phyloP scores from a whole-genome alignment of 805 yeast species.

The Tetrapisispora namnaoensis region DNA sequence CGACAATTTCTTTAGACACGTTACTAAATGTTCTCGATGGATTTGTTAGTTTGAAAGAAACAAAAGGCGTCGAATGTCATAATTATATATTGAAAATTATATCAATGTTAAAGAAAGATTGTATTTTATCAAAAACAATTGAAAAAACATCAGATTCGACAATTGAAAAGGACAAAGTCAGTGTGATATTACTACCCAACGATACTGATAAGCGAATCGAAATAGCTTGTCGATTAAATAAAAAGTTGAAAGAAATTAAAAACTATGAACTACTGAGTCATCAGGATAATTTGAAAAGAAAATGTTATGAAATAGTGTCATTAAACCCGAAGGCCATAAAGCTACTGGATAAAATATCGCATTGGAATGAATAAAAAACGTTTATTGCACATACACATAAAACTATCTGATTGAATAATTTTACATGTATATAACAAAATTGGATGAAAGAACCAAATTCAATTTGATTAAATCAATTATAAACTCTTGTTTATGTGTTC shows the following conservation, averaged over 20 bases:
- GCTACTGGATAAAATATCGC: conserved; percentile 10
- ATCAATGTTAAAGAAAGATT: conserved; percentile 20
- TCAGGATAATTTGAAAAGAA: conserved; percentile 6
- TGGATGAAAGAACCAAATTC: not conserved
- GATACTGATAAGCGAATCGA: not conserved
- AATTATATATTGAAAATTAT: conserved; percentile 18
- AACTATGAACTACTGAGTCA: not conserved
- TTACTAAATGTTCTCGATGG: conserved; percentile 17
- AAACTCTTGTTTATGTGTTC: not conserved
- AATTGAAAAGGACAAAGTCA: not conserved
- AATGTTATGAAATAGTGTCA: conserved; percentile 11
- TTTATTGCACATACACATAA: not conserved
- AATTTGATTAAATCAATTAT: not conserved
- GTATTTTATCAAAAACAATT: conserved; percentile 6
- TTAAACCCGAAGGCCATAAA: conserved; percentile 10
- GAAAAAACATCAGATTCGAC: not conserved
- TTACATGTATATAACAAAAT: not conserved
- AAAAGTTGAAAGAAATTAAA: not conserved
- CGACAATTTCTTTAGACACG: conserved; percentile 17
- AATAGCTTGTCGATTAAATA: not conserved
- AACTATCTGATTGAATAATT: not conserved
- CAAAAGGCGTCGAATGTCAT: conserved; percentile 8
- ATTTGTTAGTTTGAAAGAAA: conserved; percentile 9
- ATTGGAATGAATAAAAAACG: conserved; percentile 5
- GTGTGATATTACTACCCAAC: conserved; percentile 1